Evolutionary conservation across 129 eudicot species (phyloP).

Genomic region (Glebionis coronaria): DNA sequence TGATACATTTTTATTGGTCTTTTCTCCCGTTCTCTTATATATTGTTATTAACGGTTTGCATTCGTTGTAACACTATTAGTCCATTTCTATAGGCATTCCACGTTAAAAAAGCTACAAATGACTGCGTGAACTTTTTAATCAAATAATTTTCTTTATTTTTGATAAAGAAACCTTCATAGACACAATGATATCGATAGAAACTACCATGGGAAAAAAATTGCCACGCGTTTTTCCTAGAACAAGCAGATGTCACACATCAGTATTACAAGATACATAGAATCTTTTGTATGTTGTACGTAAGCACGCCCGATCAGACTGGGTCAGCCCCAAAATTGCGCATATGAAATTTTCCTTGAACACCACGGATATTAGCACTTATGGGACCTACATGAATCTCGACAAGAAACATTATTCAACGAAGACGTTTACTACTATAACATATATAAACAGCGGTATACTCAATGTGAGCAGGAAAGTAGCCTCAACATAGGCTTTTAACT

Average conservation of each 20-base stretch:
- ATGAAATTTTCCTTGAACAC: slow-evolving; percentile 4
- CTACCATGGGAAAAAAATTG: neutral
- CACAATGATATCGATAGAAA: neutral
- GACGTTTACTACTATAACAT: neutral
- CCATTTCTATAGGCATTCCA: no score
- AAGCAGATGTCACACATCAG: neutral
- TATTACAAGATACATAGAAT: neutral
- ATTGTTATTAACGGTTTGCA: no score
- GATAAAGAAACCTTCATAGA: neutral
- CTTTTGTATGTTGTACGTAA: neutral
- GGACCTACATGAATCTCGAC: neutral
- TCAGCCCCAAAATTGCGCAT: neutral
- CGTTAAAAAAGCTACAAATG: neutral
- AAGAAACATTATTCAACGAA: slow-evolving; percentile 2
- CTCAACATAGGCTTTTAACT: neutral
- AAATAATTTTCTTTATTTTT: neutral
- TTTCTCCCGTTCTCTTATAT: no score
- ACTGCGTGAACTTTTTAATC: neutral
- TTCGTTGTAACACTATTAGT: no score
- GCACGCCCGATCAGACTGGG: neutral
- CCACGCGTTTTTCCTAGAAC: neutral
- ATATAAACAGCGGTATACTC: neutral
- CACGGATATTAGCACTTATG: neutral
- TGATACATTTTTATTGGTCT: no score
- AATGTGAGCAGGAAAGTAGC: no score